A percentile compares a stretch with the other conserved stretches of the same genome.
Conservation (phyloP, 108 stramenopile species). For the Parietichytrium sp. region DNA sequence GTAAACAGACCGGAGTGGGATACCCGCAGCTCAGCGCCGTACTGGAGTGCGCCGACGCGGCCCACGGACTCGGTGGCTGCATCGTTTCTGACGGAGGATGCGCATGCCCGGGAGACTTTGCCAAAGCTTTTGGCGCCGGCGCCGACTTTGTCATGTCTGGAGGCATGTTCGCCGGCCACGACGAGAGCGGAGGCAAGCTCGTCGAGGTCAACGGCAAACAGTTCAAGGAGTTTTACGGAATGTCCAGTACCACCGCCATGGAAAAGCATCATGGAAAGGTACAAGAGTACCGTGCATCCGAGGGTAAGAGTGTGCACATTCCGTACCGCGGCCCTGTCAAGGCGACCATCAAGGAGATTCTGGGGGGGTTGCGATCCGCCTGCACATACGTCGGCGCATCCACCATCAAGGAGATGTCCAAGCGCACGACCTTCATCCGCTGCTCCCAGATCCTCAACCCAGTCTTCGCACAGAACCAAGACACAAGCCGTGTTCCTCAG, state of each 20-base stretch:
- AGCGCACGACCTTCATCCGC: constrained; percentile 62
- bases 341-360: constrained; percentile 56
- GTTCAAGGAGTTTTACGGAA: constrained; percentile 60
- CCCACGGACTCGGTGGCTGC: constrained; percentile 58
- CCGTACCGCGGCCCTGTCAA: constrained; percentile 55
- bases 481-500: not conserved
- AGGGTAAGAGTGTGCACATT: constrained; percentile 59
- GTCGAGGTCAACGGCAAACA: constrained; percentile 44
- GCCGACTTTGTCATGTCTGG: constrained; percentile 65
- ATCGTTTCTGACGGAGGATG: constrained; percentile 59
- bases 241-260: constrained; percentile 61
- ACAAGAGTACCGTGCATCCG: constrained; percentile 59
- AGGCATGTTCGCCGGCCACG: constrained; percentile 61
- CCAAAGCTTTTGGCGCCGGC: constrained; percentile 61
- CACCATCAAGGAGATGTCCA: constrained; percentile 56
- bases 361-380: constrained; percentile 59
- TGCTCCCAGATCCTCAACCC: constrained; percentile 59
- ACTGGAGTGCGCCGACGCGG: constrained; percentile 59
- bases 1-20: constrained; percentile 62
- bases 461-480: constrained; percentile 47
- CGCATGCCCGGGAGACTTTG: constrained; percentile 58
- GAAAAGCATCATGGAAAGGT: constrained; percentile 60
- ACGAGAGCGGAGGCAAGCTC: constrained; percentile 56
- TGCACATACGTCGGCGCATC: constrained; percentile 66
- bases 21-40: constrained; percentile 59